These are phyloP conservation scores for Mortierella sp. DNA, from an alignment of 371 early-diverging fungal genomes.

Conservation along the genomic window DNA sequence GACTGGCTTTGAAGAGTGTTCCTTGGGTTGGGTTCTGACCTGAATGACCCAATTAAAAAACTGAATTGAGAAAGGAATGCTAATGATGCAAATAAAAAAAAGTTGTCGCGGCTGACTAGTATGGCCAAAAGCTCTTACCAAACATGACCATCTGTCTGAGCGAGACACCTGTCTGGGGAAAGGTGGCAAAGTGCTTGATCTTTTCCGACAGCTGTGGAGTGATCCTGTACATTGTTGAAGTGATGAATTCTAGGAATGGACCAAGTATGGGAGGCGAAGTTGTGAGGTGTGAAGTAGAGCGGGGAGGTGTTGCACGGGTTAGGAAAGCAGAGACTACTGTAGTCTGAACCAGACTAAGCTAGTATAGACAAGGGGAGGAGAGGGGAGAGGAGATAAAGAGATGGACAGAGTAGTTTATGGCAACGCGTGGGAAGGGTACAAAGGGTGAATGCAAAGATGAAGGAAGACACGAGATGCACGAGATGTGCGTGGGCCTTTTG, in stretches of 20 bases:
- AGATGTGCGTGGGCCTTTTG: no score
- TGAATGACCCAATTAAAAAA: conserved; percentile 36
- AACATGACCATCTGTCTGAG: conserved; percentile 95
- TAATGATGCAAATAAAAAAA: conserved; percentile 2
- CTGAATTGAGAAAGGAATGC: neutral
- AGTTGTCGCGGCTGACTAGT: neutral
- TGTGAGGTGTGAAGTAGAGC: neutral
- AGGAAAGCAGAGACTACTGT: neutral
- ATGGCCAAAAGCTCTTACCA: conserved; percentile 63
- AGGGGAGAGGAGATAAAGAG: neutral
- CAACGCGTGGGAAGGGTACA: no score
- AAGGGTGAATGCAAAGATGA: no score
- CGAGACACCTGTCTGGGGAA: conserved; percentile 93
- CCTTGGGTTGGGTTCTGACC: conserved; percentile 87
- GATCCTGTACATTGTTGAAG: conserved; percentile 60
- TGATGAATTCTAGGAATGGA: neutral
- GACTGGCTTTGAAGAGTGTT: conserved; percentile 89
- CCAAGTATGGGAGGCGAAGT: neutral
- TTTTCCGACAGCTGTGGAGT: conserved; percentile 76
- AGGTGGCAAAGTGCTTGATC: conserved; percentile 80
- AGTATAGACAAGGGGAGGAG: neutral
- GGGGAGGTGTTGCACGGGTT: neutral
- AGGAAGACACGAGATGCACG: no score
- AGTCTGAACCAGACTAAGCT: neutral
- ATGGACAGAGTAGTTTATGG: neutral